These are phyloP conservation scores for Galium porrigens DNA, from an alignment of 305 asterid species.

Conservation along the genomic window DNA sequence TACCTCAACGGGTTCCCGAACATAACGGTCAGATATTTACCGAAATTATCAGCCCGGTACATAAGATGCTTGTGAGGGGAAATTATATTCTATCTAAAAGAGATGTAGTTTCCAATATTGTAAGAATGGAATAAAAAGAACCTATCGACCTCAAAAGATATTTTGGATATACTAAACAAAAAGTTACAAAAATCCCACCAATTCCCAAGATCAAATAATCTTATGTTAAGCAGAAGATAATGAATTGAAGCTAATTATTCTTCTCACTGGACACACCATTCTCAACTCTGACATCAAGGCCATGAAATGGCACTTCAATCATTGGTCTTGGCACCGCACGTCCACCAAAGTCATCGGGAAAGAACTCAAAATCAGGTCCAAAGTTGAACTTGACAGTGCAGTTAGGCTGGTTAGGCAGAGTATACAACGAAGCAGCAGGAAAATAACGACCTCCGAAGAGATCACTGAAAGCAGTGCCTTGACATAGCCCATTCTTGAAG, in stretches of 20 bases:
- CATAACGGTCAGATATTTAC: not conserved
- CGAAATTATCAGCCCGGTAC: not conserved
- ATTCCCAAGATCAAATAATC: conserved; percentile 9
- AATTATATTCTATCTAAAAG: not conserved
- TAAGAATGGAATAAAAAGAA: not conserved
- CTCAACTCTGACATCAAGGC: conserved; percentile 54
- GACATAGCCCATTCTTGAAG: conserved; percentile 72
- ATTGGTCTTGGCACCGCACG: conserved; percentile 55
- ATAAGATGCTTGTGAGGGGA: not conserved
- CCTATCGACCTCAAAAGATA: not conserved
- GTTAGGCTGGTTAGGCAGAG: conserved; percentile 71
- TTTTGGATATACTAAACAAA: conserved; percentile 4
- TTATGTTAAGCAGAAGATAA: conserved; percentile 10
- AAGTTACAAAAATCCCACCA: conserved; percentile 23
- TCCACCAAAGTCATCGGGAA: conserved; percentile 58
- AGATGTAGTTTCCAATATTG: not conserved
- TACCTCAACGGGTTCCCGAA: not conserved
- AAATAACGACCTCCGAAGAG: conserved; percentile 69
- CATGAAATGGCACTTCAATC: conserved; percentile 79
- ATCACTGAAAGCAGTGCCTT: conserved; percentile 66
- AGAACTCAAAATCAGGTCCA: conserved; percentile 63
- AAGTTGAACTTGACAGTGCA: conserved; percentile 77
- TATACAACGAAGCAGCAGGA: conserved; percentile 89
- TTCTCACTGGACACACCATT: conserved; percentile 72
- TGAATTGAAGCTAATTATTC: conserved; percentile 30